Evolutionary conservation across 257 asterid genomes (phyloP).

Genomic region (Nicotiana tomentosiformis): DNA sequence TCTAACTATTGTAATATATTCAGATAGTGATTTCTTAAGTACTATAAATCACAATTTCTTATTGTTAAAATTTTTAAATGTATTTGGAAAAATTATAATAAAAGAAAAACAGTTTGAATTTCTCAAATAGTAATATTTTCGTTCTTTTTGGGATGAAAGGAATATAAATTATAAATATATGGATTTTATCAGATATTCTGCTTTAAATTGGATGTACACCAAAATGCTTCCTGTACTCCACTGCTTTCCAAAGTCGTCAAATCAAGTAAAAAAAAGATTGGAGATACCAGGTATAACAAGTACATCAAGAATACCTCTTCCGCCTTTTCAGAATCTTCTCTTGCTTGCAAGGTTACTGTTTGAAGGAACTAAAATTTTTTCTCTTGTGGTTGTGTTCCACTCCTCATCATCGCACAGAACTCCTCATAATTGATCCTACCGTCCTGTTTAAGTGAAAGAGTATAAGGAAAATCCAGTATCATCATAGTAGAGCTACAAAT

Average conservation of each 20-base stretch:
- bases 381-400: constrained; percentile 9
- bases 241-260: background rate
- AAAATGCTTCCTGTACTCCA: background rate
- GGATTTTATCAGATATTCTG: background rate
- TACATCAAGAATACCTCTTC: constrained; percentile 2
- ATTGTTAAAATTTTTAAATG: background rate
- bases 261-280: background rate
- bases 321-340: background rate
- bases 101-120: background rate
- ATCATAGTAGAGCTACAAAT: background rate
- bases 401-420: constrained; percentile 10
- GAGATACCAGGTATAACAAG: background rate
- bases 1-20: background rate
- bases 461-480: background rate
- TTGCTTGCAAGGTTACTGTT: background rate
- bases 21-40: background rate
- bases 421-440: constrained; percentile 11
- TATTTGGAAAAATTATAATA: background rate
- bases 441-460: constrained; percentile 6
- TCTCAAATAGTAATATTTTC: background rate
- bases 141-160: background rate
- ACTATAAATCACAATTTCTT: background rate
- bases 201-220: background rate
- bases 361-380: background rate
- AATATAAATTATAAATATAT: background rate